phyloP scores from a whole-genome alignment of 139 green algal genomes.

The Gonium pectorale region DNA sequence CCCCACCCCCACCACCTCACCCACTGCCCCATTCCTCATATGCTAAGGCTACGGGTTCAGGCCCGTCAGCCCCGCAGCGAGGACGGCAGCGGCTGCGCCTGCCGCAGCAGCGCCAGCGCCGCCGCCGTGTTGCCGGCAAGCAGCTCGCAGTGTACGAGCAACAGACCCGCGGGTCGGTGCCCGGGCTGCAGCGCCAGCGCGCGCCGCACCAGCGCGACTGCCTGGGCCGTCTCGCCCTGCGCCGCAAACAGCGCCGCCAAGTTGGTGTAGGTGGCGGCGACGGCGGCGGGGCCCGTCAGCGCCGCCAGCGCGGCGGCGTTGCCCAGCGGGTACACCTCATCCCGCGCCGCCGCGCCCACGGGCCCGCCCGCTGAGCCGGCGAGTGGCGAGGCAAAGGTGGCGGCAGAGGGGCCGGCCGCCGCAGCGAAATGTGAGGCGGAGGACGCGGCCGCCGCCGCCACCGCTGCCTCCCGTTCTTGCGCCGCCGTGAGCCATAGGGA shows the following conservation, averaged over 20 bases:
- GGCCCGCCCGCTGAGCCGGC: no score
- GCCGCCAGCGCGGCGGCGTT: conserved; percentile 36
- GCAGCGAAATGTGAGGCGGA: no score
- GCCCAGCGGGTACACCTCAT: conserved; percentile 12
- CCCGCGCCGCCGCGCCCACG: neutral
- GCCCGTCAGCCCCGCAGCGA: no score
- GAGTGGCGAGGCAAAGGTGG: no score
- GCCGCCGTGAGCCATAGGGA: conserved; percentile 26
- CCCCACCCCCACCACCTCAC: no score
- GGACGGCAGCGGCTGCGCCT: no score
- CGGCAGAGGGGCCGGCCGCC: no score
- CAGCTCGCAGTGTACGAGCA: conserved; percentile 45
- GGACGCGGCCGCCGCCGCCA: neutral
- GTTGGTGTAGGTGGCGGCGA: conserved; percentile 30
- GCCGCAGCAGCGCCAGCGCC: conserved; percentile 34
- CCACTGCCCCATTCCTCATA: no score
- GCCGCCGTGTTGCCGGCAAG: neutral
- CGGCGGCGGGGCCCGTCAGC: conserved; percentile 35
- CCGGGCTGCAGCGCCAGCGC: conserved; percentile 13
- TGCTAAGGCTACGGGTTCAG: no score
- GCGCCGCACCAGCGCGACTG: conserved; percentile 9
- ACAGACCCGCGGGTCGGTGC: neutral
- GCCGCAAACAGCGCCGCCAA: conserved; percentile 30
- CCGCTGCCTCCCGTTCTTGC: conserved; percentile 15
- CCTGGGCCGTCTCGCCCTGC: conserved; percentile 35